phyloP scores from a whole-genome alignment of 2,329 filamentous ascomycete genomes.

The Beauveria medogensis region DNA sequence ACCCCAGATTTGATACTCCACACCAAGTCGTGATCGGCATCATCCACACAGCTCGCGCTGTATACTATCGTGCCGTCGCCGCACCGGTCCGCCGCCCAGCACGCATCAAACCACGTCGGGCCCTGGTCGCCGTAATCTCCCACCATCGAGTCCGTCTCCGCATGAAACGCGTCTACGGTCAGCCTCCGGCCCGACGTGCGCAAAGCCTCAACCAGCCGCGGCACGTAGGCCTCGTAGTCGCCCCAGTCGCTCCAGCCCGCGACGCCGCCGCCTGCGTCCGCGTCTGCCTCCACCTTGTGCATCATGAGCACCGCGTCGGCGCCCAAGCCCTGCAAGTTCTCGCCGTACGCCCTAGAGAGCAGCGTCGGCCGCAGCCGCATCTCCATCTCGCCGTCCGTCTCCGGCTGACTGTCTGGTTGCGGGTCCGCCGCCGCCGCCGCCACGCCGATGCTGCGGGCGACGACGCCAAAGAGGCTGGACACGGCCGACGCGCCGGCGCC shows the following conservation, averaged over 20 bases:
- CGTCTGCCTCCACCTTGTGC: constrained; percentile 15
- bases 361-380: constrained; percentile 15
- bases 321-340: constrained; percentile 19
- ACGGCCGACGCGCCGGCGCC: constrained; percentile 11
- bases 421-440: not conserved
- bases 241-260: constrained; percentile 23
- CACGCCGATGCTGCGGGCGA: not conserved
- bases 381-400: constrained; percentile 15
- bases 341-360: constrained; percentile 14
- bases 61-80: constrained; percentile 17
- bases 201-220: constrained; percentile 17
- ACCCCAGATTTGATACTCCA: constrained; percentile 18
- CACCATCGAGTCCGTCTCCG: constrained; percentile 22
- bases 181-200: constrained; percentile 13
- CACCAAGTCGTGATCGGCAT: constrained; percentile 21
- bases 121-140: constrained; percentile 19
- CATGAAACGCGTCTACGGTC: constrained; percentile 20
- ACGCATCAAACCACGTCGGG: constrained; percentile 21
- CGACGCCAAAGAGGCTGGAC: not conserved
- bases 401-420: not conserved
- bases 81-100: constrained; percentile 15
- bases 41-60: constrained; percentile 15
- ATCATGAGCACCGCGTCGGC: constrained; percentile 22
- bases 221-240: constrained; percentile 22
- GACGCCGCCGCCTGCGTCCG: not conserved